A percentile compares a stretch with the other conserved stretches of the same genome.
phyloP scores from a whole-genome alignment of 495 filamentous ascomycete genomes.

The Xylaria curta region DNA sequence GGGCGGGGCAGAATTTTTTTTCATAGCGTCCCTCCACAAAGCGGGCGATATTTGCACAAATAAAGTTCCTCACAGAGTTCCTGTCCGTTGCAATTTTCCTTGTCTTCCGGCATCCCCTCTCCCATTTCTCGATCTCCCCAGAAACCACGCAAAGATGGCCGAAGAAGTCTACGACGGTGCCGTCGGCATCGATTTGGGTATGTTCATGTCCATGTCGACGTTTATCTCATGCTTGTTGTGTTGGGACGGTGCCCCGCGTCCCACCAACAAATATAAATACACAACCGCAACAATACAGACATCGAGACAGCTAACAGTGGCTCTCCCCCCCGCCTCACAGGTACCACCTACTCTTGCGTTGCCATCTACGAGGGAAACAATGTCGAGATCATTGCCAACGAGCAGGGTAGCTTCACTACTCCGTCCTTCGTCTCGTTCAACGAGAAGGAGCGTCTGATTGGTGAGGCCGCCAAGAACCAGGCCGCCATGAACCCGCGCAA shows the following conservation, averaged over 20 bases:
- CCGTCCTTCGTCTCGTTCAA: conserved; percentile 99
- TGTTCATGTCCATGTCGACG: conserved; percentile 35
- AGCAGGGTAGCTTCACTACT: conserved; percentile 98
- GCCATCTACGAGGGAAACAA: conserved; percentile 99
- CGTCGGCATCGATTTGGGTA: conserved; percentile 99
- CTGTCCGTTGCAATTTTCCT: conserved; percentile 28
- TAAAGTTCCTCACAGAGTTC: conserved; percentile 25
- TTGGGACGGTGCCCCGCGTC: conserved; percentile 22
- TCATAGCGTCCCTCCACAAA: conserved; percentile 26
- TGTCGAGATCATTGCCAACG: conserved; percentile 99
- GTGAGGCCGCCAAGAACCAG: conserved; percentile 99
- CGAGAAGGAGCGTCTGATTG: conserved; percentile 96
- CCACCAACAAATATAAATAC: neutral
- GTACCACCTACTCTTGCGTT: conserved; percentile 99
- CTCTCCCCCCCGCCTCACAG: conserved; percentile 50
- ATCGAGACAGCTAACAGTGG: neutral
- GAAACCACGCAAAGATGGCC: conserved; percentile 66
- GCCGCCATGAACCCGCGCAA: conserved; percentile 98
- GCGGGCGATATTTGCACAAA: conserved; percentile 31
- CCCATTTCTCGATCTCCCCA: conserved; percentile 32
- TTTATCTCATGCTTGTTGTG: neutral
- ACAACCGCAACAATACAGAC: too few species aligned
- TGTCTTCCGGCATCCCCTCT: conserved; percentile 30
- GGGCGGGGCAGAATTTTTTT: conserved; percentile 33
- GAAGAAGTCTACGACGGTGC: conserved; percentile 98